These are phyloP conservation scores for Fibroporia radiculosa DNA, from an alignment of 768 basidiomycete species.

Conservation along the genomic window DNA sequence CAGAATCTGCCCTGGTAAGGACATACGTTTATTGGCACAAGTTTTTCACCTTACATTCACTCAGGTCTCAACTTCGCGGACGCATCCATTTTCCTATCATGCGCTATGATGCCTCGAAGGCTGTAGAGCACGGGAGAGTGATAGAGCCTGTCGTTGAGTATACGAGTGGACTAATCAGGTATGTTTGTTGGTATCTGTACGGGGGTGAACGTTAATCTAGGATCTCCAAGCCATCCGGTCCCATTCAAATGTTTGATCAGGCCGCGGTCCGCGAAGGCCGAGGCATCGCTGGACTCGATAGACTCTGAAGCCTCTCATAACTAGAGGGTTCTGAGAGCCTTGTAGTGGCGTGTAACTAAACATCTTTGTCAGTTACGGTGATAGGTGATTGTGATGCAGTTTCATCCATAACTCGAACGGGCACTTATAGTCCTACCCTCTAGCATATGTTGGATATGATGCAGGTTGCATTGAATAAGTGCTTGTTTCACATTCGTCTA, in stretches of 20 bases:
- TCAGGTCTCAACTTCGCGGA: conserved; percentile 24
- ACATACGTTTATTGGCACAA: not conserved
- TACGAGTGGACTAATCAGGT: conserved; percentile 21
- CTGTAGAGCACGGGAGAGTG: conserved; percentile 20
- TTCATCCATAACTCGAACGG: no score
- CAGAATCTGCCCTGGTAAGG: conserved; percentile 16
- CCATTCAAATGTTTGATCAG: conserved; percentile 21
- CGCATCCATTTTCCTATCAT: conserved; percentile 20
- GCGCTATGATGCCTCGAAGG: conserved; percentile 23
- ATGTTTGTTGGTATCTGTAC: not conserved
- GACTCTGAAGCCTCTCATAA: no score
- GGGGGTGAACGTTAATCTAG: no score
- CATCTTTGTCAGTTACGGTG: no score
- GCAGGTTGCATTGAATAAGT: no score
- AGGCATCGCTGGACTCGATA: conserved; percentile 15
- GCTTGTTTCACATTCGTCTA: no score
- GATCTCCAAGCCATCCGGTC: conserved; percentile 16
- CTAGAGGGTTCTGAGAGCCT: no score
- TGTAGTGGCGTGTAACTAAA: no score
- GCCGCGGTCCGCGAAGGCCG: conserved; percentile 20
- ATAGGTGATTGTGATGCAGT: no score
- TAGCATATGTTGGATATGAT: no score
- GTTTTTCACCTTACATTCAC: conserved; percentile 5
- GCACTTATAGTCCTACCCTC: no score
- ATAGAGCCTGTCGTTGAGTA: conserved; percentile 19